Evolutionary conservation across 805 yeast species (phyloP).

Genomic region (Candida nitratophila): DNA sequence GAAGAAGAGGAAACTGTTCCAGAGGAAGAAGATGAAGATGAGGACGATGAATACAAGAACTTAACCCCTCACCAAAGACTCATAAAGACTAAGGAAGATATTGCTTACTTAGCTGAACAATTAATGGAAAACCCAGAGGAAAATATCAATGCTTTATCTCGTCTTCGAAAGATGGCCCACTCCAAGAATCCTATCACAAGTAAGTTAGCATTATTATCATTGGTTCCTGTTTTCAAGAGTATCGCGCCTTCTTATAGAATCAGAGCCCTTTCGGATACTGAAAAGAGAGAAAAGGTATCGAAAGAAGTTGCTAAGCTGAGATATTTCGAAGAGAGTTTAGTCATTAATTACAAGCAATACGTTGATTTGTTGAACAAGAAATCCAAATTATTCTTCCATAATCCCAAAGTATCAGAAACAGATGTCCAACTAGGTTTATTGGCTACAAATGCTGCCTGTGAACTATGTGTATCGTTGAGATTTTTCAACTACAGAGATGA

Average conservation of each 20-base stretch:
- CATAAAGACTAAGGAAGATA: conserved; percentile 64
- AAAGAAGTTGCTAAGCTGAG: conserved; percentile 76
- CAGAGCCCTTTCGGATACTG: conserved; percentile 74
- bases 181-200: conserved; percentile 60
- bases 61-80: conserved; percentile 47
- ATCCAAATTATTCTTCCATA: conserved; percentile 25
- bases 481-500: conserved; percentile 82
- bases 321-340: conserved; percentile 72
- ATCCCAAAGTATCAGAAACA: conserved; percentile 21
- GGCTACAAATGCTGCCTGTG: conserved; percentile 75
- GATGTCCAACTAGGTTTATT: conserved; percentile 43
- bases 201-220: conserved; percentile 68
- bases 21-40: conserved; percentile 9
- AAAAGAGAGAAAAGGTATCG: conserved; percentile 73
- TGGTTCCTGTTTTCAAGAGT: conserved; percentile 77
- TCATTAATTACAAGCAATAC: conserved; percentile 61
- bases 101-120: conserved; percentile 73
- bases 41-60: conserved; percentile 33
- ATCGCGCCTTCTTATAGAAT: conserved; percentile 86
- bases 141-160: conserved; percentile 53
- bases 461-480: conserved; percentile 57
- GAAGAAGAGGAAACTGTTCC: conserved; percentile 9
- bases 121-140: conserved; percentile 89
- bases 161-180: conserved; percentile 62
- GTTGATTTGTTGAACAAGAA: conserved; percentile 44